These are phyloP conservation scores for Cryphonectria carpinicola DNA, from an alignment of 2,329 filamentous ascomycete species.

Conservation along the genomic window DNA sequence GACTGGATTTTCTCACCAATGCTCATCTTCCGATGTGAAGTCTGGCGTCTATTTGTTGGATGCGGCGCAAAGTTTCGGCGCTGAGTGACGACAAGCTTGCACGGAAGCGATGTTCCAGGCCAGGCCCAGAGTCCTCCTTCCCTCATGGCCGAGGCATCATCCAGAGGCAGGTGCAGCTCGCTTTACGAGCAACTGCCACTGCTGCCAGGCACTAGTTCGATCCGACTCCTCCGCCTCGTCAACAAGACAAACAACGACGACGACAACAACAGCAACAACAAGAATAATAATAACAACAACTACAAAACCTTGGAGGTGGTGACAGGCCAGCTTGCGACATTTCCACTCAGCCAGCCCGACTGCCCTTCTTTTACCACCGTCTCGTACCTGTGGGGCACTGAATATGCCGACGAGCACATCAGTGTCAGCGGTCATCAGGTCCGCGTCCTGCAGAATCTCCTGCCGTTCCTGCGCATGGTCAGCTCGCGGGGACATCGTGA, in stretches of 20 bases:
- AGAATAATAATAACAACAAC: not conserved
- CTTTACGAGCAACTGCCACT: slow-evolving; percentile 10
- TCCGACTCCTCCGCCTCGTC: slow-evolving; percentile 18
- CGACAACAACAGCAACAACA: not conserved
- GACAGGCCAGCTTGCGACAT: slow-evolving; percentile 18
- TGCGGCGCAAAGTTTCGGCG: not conserved
- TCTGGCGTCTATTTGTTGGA: too few species aligned
- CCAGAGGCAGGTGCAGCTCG: not conserved
- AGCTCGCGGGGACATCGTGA: not conserved
- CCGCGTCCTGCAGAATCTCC: slow-evolving; percentile 10
- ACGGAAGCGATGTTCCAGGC: not conserved
- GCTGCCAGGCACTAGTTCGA: not conserved
- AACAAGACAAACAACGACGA: not conserved
- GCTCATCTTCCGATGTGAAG: too few species aligned
- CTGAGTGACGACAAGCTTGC: not conserved
- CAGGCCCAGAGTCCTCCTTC: not conserved
- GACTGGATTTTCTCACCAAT: too few species aligned
- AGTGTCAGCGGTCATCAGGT: not conserved
- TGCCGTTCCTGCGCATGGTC: slow-evolving; percentile 23
- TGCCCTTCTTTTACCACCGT: slow-evolving; percentile 21
- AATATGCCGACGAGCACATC: slow-evolving; percentile 3
- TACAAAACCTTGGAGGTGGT: not conserved
- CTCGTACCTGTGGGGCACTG: slow-evolving; percentile 21
- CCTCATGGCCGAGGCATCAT: slow-evolving; percentile 1
- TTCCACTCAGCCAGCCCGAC: slow-evolving; percentile 6